These are phyloP conservation scores for Phytophthora uliginosa DNA, from an alignment of 352 stramenopile species.

Conservation along the genomic window DNA sequence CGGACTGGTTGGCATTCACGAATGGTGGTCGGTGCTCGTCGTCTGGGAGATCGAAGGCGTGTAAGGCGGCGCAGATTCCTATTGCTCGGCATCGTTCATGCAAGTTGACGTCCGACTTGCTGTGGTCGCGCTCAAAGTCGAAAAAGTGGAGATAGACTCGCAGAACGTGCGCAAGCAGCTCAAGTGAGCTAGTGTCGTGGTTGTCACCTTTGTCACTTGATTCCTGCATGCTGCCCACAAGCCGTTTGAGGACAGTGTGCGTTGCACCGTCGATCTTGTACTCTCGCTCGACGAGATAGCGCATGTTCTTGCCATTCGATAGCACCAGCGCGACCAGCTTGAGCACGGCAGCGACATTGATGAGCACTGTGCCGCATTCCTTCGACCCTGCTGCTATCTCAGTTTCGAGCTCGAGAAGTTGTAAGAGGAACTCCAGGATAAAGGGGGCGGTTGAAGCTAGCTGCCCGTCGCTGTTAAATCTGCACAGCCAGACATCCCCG, in stretches of 20 bases:
- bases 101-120: constrained; percentile 4
- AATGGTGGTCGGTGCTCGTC: background rate
- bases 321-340: constrained; percentile 30
- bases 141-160: constrained; percentile 36
- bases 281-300: constrained; percentile 6
- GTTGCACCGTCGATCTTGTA: constrained; percentile 31
- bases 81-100: constrained; percentile 35
- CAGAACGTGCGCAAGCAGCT: constrained; percentile 29
- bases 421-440: constrained; percentile 31
- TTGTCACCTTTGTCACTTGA: background rate
- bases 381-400: background rate
- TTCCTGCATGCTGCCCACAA: constrained; percentile 7
- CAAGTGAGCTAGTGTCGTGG: constrained; percentile 1
- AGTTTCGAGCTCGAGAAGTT: constrained; percentile 18
- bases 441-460: constrained; percentile 22
- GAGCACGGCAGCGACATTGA: constrained; percentile 22
- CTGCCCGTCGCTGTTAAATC: constrained; percentile 45
- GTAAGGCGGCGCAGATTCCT: constrained; percentile 31
- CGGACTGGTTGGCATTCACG: constrained; percentile 13
- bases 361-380: background rate
- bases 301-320: constrained; percentile 39
- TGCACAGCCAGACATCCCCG: constrained; percentile 39
- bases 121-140: constrained; percentile 17
- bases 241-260: constrained; percentile 11
- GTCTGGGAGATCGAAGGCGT: constrained; percentile 10